Evolutionary conservation across 352 stramenopile species (phyloP), one percentile per base, ranked within the genome.

Genomic region (Globisporangium megalacanthum): DNA sequence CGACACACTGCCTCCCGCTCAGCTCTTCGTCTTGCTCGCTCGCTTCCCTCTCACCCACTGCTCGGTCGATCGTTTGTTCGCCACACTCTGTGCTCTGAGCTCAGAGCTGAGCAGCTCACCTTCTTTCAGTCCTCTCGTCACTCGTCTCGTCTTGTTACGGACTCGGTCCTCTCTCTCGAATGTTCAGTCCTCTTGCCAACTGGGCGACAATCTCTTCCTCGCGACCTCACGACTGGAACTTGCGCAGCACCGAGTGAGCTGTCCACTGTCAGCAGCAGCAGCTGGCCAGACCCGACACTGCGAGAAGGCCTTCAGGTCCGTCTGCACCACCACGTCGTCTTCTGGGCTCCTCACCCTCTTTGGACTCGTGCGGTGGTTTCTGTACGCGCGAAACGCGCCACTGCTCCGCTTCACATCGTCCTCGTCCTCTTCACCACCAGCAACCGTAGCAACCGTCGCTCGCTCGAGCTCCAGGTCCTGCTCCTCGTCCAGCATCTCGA

Each of bases 401-500:
- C 35, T 39, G 35, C 35, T 46, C 0, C 35, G 48, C 6, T 25
- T 22, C 0, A 1, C 19, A 2, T 19, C n/a, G 7, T 42, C 25
- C 0, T 50, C 60, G 6, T 22, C 47, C 5, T 44, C 37, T n/a
- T 6, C 35, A 20, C 8, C 39, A 25, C 13, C 33, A 1, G 31
- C 29, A 22, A 17, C n/a, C 17, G 14, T 19, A 6, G 42, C 50
- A 8, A 6, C 35, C 35, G 3, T 29, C 41, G 45, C 46, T n/a
- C 48, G 45, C 25, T 55, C 49, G 33, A 35, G 10, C 35, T 39
- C 35, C 35, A 78, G 68, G 17, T 79, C 65, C 20, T 62, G 60
- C 51, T 92, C 79, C 19, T 86, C 72, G 17, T 89, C 79, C 37
- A 92, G 69, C 15, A 89, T 75, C 15, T 92, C 73, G 0, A 71